phyloP scores from a whole-genome alignment of 2,329 filamentous ascomycete species.

The Xylariaceae sp. region DNA sequence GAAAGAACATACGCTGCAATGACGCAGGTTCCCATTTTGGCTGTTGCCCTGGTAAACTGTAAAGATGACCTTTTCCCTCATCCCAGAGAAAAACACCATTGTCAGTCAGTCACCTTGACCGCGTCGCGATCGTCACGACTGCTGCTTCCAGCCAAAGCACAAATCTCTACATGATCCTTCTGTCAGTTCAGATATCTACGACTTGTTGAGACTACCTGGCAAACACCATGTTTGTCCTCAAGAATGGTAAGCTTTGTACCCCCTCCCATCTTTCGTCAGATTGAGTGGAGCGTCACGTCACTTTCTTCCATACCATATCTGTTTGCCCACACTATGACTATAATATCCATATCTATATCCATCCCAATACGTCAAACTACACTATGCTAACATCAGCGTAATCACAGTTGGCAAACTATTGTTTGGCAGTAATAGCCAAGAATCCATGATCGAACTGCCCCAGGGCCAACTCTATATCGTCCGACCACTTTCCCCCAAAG shows the following conservation, averaged over 20 bases:
- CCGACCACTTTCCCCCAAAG: constrained; percentile 91
- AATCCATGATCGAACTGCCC: constrained; percentile 91
- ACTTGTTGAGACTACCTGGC: background rate
- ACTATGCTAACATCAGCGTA: constrained; percentile 3
- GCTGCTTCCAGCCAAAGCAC: no score
- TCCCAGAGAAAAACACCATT: background rate
- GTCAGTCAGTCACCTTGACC: background rate
- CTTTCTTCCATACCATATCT: no score
- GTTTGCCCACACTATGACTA: no score
- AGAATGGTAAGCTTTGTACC: constrained; percentile 46
- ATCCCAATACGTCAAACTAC: background rate
- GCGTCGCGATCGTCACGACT: background rate
- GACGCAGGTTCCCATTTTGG: constrained; percentile 19
- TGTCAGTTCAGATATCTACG: no score
- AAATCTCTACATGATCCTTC: no score
- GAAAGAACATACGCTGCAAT: constrained; percentile 1
- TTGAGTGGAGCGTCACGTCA: no score
- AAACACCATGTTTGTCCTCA: constrained; percentile 50
- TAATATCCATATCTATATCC: no score
- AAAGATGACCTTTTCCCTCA: constrained; percentile 6
- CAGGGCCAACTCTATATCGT: constrained; percentile 98
- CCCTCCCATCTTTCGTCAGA: no score
- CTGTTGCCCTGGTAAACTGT: constrained; percentile 9
- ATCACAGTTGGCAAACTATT: constrained; percentile 86
- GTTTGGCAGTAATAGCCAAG: constrained; percentile 85